Conservation (phyloP, 2,329 filamentous ascomycete species). For the Sporothrix phasma region DNA sequence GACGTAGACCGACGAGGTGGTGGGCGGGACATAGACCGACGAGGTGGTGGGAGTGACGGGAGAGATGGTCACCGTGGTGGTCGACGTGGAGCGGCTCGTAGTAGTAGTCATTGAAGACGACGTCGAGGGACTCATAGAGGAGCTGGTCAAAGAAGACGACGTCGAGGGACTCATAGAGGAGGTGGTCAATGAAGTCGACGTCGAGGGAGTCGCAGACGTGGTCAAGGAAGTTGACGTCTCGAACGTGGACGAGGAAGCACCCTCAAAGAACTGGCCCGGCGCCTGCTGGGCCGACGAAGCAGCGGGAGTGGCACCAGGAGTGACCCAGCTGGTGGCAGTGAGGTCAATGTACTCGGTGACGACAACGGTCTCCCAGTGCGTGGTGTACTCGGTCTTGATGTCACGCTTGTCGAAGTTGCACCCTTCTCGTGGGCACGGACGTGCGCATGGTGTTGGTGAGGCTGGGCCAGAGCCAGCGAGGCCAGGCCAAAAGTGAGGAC, state of each 20-base stretch:
- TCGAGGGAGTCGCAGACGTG: too few species aligned
- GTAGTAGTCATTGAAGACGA: not conserved
- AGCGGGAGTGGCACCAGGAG: constrained; percentile 23
- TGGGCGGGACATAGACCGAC: not conserved
- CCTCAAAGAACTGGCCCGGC: constrained; percentile 29
- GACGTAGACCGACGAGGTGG: not conserved
- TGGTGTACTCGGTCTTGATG: constrained; percentile 36
- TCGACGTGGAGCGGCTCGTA: not conserved
- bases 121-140: too few species aligned
- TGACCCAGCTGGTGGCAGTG: constrained; percentile 37
- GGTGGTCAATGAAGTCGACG: not conserved
- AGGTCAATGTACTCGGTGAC: constrained; percentile 41
- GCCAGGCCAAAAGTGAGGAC: constrained; percentile 31
- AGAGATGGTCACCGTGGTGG: not conserved
- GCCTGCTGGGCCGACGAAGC: constrained; percentile 16
- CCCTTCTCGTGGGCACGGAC: constrained; percentile 31
- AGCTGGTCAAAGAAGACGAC: not conserved
- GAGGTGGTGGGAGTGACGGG: not conserved
- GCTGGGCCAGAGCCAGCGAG: constrained; percentile 40
- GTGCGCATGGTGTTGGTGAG: constrained; percentile 32
- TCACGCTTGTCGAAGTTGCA: constrained; percentile 33
- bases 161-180: too few species aligned
- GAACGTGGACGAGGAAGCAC: constrained; percentile 15
- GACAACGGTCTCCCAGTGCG: constrained; percentile 42
- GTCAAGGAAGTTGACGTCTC: constrained; percentile 3